Base-by-base conservation (phyloP, 2,329 filamentous ascomycete genomes). In the Fusarium nisikadoi region DNA sequence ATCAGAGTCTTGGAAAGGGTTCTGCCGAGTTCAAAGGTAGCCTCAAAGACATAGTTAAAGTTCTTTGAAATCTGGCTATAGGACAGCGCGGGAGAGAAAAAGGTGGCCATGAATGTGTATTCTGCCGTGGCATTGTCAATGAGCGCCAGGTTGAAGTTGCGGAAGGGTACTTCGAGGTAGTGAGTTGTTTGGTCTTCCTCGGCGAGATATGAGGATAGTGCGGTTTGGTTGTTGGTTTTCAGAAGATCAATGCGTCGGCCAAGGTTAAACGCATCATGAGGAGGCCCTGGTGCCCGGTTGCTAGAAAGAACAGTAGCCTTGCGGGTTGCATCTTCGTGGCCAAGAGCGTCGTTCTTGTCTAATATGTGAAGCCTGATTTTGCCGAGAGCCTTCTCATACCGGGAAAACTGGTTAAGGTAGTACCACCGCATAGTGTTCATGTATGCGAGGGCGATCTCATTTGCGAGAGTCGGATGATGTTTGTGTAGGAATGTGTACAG, bases 391-490 rank as follows among this genome's bases (percentile, higher is more conserved):
- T 91, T 91, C 71, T 93, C 90, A 80, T 99, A 99, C 38, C 95
- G 91, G 7, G 89, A 91, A 79, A 99, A 99, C 80, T 98, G 94
- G 73, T 93, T 96, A 58, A 92, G 84, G 79, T 98, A 98, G 79
- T 99, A 99, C 96, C 96, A 99, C 58, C 94, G 90, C 94, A 99
- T 99, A 1, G 97, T 99, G 80, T 98, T 97, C 84, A 97, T 92
- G 78, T 99, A 99, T 7, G 97, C 96, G 79, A 94, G 92, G 13
- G 91, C 91, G 72, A 99, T 97, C 81, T 99, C 94, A 58, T 95
- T 92, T 13, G 94, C 94, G 10, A 99, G 89, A n/a, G 89, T 87
- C 2, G 92, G 85, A 76, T 98, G 94, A 73, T 95, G 92, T 75
- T 89, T 91, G 66, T 94, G 90, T 36, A 99, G 86, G 78, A 98